Evolutionary conservation across 1,139 yeast genomes (phyloP).

Genomic region (Zygosaccharomyces pseudobailii): DNA sequence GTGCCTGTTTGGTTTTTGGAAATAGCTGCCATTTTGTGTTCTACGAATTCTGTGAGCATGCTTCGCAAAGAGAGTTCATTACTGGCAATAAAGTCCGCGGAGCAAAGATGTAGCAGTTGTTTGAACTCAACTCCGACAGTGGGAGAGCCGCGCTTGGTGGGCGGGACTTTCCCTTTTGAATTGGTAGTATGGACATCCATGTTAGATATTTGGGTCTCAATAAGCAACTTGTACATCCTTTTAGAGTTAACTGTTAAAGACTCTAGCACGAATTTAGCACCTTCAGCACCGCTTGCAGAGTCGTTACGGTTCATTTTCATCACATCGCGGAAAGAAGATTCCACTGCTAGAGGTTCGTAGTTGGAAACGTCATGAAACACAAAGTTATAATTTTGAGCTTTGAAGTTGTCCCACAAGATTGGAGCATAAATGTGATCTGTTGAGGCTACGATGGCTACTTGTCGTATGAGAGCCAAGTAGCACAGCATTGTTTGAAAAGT

Average conservation of each 20-base stretch:
- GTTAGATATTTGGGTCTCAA: conserved; percentile 58
- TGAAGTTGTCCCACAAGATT: conserved; percentile 76
- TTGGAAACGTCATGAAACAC: conserved; percentile 86
- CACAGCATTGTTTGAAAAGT: conserved; percentile 63
- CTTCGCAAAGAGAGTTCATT: conserved; percentile 80
- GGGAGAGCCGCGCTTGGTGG: conserved; percentile 42
- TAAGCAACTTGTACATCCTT: conserved; percentile 59
- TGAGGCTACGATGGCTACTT: conserved; percentile 64
- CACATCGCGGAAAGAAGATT: conserved; percentile 74
- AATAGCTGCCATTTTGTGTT: conserved; percentile 81
- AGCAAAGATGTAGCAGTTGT: conserved; percentile 61
- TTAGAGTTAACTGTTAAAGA: conserved; percentile 80
- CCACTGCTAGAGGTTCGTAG: conserved; percentile 61
- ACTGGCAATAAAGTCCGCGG: conserved; percentile 76
- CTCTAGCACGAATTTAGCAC: conserved; percentile 76
- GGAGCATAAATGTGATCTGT: conserved; percentile 81
- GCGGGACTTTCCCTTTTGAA: conserved; percentile 32
- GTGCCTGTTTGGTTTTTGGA: conserved; percentile 62
- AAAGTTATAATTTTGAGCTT: conserved; percentile 63
- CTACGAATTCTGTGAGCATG: conserved; percentile 79
- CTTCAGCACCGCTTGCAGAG: conserved; percentile 63
- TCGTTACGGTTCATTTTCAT: conserved; percentile 58
- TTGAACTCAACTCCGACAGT: conserved; percentile 60
- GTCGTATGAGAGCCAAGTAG: conserved; percentile 57
- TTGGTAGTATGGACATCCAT: conserved; percentile 42